Evolutionary conservation across 169 alveolate genomes (phyloP).

Genomic region (Amoebophrya sp.): DNA sequence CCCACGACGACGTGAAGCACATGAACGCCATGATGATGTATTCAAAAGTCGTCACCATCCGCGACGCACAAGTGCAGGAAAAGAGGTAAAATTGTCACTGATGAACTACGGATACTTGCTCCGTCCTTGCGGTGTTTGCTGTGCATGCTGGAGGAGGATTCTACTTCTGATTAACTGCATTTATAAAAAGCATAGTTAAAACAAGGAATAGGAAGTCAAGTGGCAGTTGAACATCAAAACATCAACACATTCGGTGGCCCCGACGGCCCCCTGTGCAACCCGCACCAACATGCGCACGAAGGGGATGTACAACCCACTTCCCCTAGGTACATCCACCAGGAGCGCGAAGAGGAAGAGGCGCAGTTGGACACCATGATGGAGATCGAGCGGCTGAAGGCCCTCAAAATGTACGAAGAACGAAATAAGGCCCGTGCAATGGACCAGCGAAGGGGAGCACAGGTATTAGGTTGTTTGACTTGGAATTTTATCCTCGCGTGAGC

Average conservation of each 20-base stretch:
- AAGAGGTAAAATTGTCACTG: conserved; percentile 31
- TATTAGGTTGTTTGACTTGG: background rate
- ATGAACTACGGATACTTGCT: too few relatives aligned
- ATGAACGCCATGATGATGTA: conserved; percentile 62
- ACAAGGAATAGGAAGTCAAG: too few relatives aligned
- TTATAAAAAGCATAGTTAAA: too few relatives aligned
- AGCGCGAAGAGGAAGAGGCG: conserved; percentile 48
- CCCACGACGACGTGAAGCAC: conserved; percentile 57
- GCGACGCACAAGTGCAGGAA: conserved; percentile 60
- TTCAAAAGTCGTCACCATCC: conserved; percentile 57
- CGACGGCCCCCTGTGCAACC: too few relatives aligned
- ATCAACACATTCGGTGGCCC: too few relatives aligned
- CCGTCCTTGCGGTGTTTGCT: too few relatives aligned
- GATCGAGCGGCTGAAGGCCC: conserved; percentile 59
- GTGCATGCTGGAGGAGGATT: too few relatives aligned
- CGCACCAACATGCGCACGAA: too few relatives aligned
- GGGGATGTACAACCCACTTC: too few relatives aligned
- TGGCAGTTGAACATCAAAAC: too few relatives aligned
- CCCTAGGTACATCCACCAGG: conserved; percentile 37
- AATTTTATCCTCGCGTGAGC: too few relatives aligned
- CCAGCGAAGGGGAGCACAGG: conserved; percentile 42
- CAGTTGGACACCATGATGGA: conserved; percentile 63
- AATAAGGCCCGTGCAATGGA: conserved; percentile 42
- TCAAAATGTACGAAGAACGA: conserved; percentile 51
- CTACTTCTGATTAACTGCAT: too few relatives aligned